Evolutionary conservation across 2,329 filamentous ascomycete genomes (phyloP), one percentile per base, ranked within the genome.

Genomic region (Alternaria rosae): DNA sequence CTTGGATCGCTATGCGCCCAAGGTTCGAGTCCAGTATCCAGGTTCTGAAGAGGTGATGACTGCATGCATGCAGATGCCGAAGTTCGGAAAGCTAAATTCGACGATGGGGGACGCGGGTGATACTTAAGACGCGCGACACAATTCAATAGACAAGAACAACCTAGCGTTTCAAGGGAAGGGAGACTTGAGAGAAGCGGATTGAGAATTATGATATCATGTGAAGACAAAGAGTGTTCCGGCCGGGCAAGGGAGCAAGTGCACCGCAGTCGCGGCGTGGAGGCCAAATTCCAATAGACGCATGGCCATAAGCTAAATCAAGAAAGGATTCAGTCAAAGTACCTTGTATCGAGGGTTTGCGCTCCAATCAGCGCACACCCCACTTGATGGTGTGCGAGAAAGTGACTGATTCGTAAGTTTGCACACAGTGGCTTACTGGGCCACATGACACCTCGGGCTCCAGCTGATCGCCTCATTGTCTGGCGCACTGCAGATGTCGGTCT

Each of bases 351-450:
- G 60, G 54, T 50, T 55, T 68, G 70, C 68, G 63, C 68, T 70
- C 76, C 76, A 78, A 79, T 78, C 67, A 73, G 58, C 45, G 12
- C 47, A 47, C 15, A 54, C 62, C 61, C 59, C 66, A 50, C 51
- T 61, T 77, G 71, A 70, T 77, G 76, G 76, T 77, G 76, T 75
- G 75, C 70, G 70, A 76, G 70, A 69, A 75, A 69, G 66, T 55
- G 68, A 70, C 69, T 76, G 76, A 78, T 78, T 78, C 75, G 76
- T 66, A 75, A 66, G 71, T 70, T 69, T 56, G 67, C 62, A 67
- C 69, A 70, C 63, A 69, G 77, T 79, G 77, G 77, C 77, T 78
- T 75, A 74, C 71, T 67, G 62, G 59, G 69, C 76, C 77, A 77
- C 75, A 75, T 79, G 77, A 79, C 70, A 64, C 66, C 43, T 70